These are phyloP conservation scores for Pichia ethanolica DNA, from an alignment of 805 yeast species.

Conservation along the genomic window DNA sequence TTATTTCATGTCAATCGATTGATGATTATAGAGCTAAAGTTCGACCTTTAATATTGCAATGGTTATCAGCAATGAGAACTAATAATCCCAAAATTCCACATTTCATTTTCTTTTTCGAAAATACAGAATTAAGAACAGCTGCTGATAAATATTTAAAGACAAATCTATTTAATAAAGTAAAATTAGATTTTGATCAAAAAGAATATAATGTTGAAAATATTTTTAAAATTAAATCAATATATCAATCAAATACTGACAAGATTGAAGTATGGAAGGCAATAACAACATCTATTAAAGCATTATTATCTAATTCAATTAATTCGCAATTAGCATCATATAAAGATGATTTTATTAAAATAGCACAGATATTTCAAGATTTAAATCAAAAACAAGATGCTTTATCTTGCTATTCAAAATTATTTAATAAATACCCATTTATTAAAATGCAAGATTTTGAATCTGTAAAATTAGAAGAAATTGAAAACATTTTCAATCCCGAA, in stretches of 20 bases:
- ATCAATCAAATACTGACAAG: constrained; percentile 30
- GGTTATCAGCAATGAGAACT: constrained; percentile 49
- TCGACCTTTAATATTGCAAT: constrained; percentile 73
- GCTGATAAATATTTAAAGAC: constrained; percentile 25
- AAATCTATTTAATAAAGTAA: constrained; percentile 25
- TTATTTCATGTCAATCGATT: constrained; percentile 55
- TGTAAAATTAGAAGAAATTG: constrained; percentile 10
- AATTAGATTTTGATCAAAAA: constrained; percentile 23
- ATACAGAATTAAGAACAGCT: constrained; percentile 16
- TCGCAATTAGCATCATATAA: constrained; percentile 34
- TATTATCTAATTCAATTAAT: constrained; percentile 47
- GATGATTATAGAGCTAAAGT: constrained; percentile 76
- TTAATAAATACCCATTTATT: constrained; percentile 15
- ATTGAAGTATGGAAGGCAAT: constrained; percentile 47
- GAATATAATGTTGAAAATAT: constrained; percentile 28
- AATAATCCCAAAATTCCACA: constrained; percentile 45
- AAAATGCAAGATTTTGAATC: constrained; percentile 10
- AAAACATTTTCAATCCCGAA: constrained; percentile 5
- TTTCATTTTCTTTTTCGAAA: constrained; percentile 48
- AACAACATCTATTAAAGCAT: constrained; percentile 37
- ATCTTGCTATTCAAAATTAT: constrained; percentile 41
- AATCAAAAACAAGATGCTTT: constrained; percentile 56
- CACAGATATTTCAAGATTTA: constrained; percentile 37
- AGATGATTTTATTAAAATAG: constrained; percentile 24
- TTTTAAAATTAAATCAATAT: constrained; percentile 33